A percentile compares a stretch with the other conserved stretches of the same genome.
These are phyloP conservation scores for Panaeolus cyanescens DNA, from an alignment of 768 basidiomycete genomes.

Conservation along the genomic window DNA sequence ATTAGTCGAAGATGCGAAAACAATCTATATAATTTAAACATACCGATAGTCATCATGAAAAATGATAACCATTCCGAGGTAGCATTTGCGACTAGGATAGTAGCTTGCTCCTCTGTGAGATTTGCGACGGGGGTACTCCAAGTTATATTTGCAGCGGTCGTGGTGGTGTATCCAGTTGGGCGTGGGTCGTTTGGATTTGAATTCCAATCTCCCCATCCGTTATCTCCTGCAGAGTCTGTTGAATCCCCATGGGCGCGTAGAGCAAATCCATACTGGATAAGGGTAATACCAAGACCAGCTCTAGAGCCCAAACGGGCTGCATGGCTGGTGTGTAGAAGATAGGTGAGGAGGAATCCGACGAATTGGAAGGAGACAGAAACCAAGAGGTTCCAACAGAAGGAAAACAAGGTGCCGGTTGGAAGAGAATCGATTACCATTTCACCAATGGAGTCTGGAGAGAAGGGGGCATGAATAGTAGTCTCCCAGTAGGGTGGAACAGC, in stretches of 20 bases:
- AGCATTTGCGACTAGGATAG: conserved; percentile 52
- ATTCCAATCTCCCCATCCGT: conserved; percentile 31
- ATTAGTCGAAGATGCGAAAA: not conserved
- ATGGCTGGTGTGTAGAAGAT: conserved; percentile 91
- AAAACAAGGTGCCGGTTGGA: conserved; percentile 79
- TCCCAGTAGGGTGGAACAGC: conserved; percentile 99
- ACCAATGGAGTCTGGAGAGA: conserved; percentile 59
- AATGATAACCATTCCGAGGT: conserved; percentile 96
- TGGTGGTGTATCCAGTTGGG: conserved; percentile 14
- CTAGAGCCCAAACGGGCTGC: conserved; percentile 91
- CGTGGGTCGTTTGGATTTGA: conserved; percentile 34
- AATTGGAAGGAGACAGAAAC: conserved; percentile 98
- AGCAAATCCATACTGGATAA: conserved; percentile 94
- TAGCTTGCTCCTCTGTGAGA: conserved; percentile 40
- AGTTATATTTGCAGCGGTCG: conserved; percentile 24
- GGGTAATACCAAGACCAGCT: conserved; percentile 92
- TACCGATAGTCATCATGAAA: conserved; percentile 87
- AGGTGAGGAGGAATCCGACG: conserved; percentile 90
- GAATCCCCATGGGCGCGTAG: conserved; percentile 58
- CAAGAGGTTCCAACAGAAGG: conserved; percentile 90
- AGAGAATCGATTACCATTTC: conserved; percentile 91
- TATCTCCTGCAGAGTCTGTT: conserved; percentile 30
- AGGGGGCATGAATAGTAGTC: conserved; percentile 92
- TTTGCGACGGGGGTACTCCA: conserved; percentile 21
- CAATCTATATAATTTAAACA: conserved; percentile 21